Evolutionary conservation across 2,329 filamentous ascomycete species (phyloP).

Genomic region (Coleophoma eucalyptorum): DNA sequence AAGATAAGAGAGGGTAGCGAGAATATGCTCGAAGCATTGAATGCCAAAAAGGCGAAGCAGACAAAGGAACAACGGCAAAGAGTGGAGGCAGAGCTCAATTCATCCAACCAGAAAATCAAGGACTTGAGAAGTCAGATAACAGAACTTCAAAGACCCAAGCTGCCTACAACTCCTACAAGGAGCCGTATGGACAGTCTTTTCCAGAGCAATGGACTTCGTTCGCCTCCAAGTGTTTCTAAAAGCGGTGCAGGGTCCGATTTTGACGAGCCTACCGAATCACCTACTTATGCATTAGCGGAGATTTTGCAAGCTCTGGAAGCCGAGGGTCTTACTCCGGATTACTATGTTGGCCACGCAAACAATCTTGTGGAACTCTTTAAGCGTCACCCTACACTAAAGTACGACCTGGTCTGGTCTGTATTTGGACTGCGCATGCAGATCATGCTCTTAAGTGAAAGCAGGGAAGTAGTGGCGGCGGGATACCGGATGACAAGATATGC

Average conservation of each 20-base stretch:
- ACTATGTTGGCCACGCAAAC: constrained; percentile 92
- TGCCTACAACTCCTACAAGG: constrained; percentile 41
- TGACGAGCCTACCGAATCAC: constrained; percentile 75
- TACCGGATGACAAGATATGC: constrained; percentile 93
- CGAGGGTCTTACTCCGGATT: constrained; percentile 85
- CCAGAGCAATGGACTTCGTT: constrained; percentile 46
- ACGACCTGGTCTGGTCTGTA: constrained; percentile 92
- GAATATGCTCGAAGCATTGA: constrained; percentile 93
- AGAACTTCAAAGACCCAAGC: constrained; percentile 51
- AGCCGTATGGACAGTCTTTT: constrained; percentile 44
- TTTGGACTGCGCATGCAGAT: constrained; percentile 92
- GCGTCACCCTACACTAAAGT: constrained; percentile 86
- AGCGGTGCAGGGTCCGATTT: constrained; percentile 56
- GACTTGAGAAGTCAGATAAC: constrained; percentile 56
- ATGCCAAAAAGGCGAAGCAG: constrained; percentile 93
- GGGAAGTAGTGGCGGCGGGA: constrained; percentile 91
- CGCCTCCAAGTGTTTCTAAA: constrained; percentile 51
- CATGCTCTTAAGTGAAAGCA: constrained; percentile 92
- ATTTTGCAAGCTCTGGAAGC: constrained; percentile 85
- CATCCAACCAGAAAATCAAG: constrained; percentile 73
- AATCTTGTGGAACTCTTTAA: constrained; percentile 95
- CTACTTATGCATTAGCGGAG: constrained; percentile 86
- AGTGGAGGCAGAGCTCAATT: constrained; percentile 85
- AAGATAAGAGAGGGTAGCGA: constrained; percentile 98
- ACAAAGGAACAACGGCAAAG: constrained; percentile 77